Evolutionary conservation across 179 eudicot genomes (phyloP), one percentile per base, ranked within the genome.

Genomic region (Beta corolliflora): DNA sequence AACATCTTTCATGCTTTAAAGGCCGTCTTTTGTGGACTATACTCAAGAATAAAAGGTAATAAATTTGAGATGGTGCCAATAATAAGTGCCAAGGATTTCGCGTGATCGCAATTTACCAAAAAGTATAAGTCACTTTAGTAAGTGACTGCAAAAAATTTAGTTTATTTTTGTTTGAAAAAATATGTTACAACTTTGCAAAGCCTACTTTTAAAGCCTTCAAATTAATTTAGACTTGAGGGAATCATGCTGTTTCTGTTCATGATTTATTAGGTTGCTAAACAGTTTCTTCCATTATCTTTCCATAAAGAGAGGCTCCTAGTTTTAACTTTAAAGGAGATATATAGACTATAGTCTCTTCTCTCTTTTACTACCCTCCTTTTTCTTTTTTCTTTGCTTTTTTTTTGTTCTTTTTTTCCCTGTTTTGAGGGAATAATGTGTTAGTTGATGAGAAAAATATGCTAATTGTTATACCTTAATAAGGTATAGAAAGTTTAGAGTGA

Each of bases 61-160:
- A 10, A 55, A 45, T 41, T 81, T 61, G 80, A 77, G 54, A 61
- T 82, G 73, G 81, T 77, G 84, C 54, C 81, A 77, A 84, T 84
- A 77, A 84, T 84, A 84, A 84, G 87, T 84, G 80, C 79, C 36
- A 78, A 84, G 79, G 82, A 81, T 81, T 84, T 81, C 69, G 87
- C 87, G 84, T 84, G 87, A 81, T 78, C 48, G 21, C 71, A 77
- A 53, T 67, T 67, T 70, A 84, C 87, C 79, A 73, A 81, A 84
- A 79, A 77, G 69, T 73, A 23, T 3, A 73, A 25, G 69, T 80
- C 75, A 81, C 83, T 81, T 84, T 84, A 71, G 77, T 72, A 55
- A 79, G 73, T 79, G 58, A 75, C 73, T 84, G 77, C 50, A 58
- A 64, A 29, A 23, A 52, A 58, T 68, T 63, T 7, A 48, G 0